A percentile compares a stretch with the other conserved stretches of the same genome.
Evolutionary conservation across 2,329 filamentous ascomycete genomes (phyloP).

Genomic region (Diaporthe humulicola): DNA sequence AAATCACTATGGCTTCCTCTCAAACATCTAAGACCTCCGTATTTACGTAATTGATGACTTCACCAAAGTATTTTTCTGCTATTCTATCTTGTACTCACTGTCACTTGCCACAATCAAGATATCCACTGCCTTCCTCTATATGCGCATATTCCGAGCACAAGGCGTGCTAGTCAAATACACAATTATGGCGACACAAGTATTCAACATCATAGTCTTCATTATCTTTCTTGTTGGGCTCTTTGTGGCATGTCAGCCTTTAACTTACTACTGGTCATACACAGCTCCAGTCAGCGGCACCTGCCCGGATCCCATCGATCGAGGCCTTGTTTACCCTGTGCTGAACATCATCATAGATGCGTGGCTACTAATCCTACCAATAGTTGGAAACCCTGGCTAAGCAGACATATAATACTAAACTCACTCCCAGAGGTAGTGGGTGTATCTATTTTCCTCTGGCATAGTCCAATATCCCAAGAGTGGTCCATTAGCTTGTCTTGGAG

Average conservation of each 20-base stretch:
- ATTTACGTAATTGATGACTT: neutral
- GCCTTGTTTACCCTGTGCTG: neutral
- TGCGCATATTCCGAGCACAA: slow-evolving; percentile 6
- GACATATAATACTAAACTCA: no score
- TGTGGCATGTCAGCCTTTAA: neutral
- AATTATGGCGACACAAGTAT: neutral
- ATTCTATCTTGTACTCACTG: slow-evolving; percentile 11
- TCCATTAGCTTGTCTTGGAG: slow-evolving; percentile 11
- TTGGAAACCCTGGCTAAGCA: no score
- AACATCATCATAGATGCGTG: slow-evolving; percentile 13
- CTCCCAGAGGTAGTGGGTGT: no score
- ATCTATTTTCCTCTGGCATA: no score
- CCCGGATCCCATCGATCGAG: slow-evolving; percentile 12
- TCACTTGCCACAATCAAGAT: slow-evolving; percentile 18
- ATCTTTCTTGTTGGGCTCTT: slow-evolving; percentile 14
- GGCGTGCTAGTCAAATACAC: neutral
- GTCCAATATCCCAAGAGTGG: slow-evolving; percentile 5
- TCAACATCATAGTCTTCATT: slow-evolving; percentile 3
- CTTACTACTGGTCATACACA: slow-evolving; percentile 4
- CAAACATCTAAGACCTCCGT: slow-evolving; percentile 1
- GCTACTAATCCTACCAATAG: neutral
- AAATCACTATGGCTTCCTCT: slow-evolving; percentile 3
- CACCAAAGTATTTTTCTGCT: slow-evolving; percentile 1
- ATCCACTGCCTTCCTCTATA: slow-evolving; percentile 12
- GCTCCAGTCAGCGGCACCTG: neutral